Base-by-base conservation (phyloP, 208 protist genomes). In the Trypanosoma grayi region DNA sequence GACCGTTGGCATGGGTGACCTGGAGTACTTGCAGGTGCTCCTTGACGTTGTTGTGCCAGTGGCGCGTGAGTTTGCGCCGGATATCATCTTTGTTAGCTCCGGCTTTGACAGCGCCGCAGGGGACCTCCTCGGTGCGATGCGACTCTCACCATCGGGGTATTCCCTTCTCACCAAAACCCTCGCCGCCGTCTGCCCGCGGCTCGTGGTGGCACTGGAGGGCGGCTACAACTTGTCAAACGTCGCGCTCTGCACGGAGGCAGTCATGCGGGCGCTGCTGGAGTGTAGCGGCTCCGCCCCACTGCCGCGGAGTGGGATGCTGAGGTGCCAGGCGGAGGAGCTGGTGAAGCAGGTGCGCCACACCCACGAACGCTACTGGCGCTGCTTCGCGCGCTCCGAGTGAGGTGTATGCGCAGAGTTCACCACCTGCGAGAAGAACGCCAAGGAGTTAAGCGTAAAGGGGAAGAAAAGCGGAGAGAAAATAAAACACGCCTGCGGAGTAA, bases 91-190 rank as follows among this genome's bases (percentile, higher is more conserved):
- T 54, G 68, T 99, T 30, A 94, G 90, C 61, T 92, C 82, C 28
- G 97, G 97, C n/a, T 98, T 98, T 60, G 97, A 99, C 73, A 92
- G 92, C 24, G 94, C 87, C 8, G 57, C 72, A n/a, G 95, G 93
- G 1, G 97, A 99, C 70, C 67, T 95, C n/a, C 75, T 98, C 2
- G 97, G 96, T 10, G 82, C 75, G 20, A 96, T 96, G 90, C 50
- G 62, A 6, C 24, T 97, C 13, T 79, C 85, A 24, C 64, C 86
- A 2, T 84, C 79, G 11, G 90, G 90, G 11, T 96, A 84, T 70
- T 87, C 82, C 57, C 11, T 81, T 22, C 94, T 97, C 75, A 94
- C 85, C 8, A 70, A 68, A 27, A 30, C 83, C 13, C 39, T 96
- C 24, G 54, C 65, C 6, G 47, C 70, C 6, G 37, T 77, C 5